Conservation (phyloP, 164 flowering plant species). For the Vitis amurensis region DNA sequence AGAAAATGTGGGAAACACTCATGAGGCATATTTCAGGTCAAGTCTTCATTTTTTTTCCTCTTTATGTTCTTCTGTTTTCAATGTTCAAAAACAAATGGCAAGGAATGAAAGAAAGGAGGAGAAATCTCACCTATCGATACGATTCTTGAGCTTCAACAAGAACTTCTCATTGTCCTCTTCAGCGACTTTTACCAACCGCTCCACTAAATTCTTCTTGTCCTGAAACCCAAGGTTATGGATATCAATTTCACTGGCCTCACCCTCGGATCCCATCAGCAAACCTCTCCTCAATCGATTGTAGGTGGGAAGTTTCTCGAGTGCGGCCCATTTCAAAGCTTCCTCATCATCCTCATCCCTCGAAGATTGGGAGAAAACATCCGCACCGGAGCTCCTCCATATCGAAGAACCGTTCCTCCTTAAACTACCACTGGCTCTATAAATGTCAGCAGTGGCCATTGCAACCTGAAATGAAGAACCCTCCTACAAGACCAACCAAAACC, state of each 20-base stretch:
- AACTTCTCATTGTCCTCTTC: slow-evolving; percentile 81
- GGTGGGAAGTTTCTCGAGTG: slow-evolving; percentile 25
- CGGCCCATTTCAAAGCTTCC: slow-evolving; percentile 69
- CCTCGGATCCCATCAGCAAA: slow-evolving; percentile 23
- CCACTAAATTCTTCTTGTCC: slow-evolving; percentile 52
- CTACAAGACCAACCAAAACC: no score
- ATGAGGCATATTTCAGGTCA: no score
- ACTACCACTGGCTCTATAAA: no score
- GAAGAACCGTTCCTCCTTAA: neutral
- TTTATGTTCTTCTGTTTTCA: no score
- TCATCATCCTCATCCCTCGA: slow-evolving; percentile 50
- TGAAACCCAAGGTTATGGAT: slow-evolving; percentile 44
- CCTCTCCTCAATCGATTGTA: slow-evolving; percentile 44
- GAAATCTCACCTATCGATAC: slow-evolving; percentile 53
- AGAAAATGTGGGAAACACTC: no score
- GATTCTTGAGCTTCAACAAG: slow-evolving; percentile 60
- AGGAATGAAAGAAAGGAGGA: no score
- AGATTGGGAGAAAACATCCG: slow-evolving; percentile 28
- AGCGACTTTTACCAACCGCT: slow-evolving; percentile 53
- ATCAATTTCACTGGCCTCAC: slow-evolving; percentile 48
- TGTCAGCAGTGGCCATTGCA: no score
- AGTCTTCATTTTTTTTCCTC: no score
- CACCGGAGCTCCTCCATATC: slow-evolving; percentile 2
- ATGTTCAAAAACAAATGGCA: no score
- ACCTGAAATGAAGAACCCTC: no score